Evolutionary conservation across 371 early-diverging fungal genomes (phyloP).

Genomic region (Gilbertella persicaria): DNA sequence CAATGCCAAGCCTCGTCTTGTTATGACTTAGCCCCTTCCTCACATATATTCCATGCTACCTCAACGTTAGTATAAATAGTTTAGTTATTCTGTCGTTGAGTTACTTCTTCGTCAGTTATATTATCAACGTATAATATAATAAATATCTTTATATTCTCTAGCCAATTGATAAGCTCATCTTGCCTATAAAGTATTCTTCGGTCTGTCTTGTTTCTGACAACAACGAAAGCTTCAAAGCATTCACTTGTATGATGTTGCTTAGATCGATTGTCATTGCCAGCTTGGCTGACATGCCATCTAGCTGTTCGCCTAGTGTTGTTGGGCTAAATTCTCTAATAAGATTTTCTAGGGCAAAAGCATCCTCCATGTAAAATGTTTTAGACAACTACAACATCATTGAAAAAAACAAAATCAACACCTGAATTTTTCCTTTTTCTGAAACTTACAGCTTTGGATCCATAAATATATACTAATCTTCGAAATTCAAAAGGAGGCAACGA

Average conservation of each 20-base stretch:
- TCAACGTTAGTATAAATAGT: too few species aligned
- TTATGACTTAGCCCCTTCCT: too few species aligned
- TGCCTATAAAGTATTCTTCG: too few species aligned
- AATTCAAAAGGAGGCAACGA: slow-evolving; percentile 19
- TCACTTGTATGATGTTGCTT: slow-evolving; percentile 18
- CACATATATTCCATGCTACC: too few species aligned
- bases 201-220: too few species aligned
- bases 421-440: slow-evolving; percentile 9
- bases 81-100: too few species aligned
- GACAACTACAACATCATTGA: slow-evolving; percentile 13
- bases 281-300: slow-evolving; percentile 21
- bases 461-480: slow-evolving; percentile 15
- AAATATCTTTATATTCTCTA: too few species aligned
- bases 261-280: slow-evolving; percentile 16
- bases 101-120: too few species aligned
- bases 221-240: slow-evolving; percentile 18
- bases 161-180: too few species aligned
- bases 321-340: slow-evolving; percentile 16
- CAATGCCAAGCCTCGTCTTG: too few species aligned
- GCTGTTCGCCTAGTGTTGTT: slow-evolving; percentile 15
- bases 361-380: slow-evolving; percentile 13
- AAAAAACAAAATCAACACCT: slow-evolving; percentile 15
- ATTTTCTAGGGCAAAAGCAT: slow-evolving; percentile 9
- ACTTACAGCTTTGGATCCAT: slow-evolving; percentile 21
- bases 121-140: too few species aligned